These are phyloP conservation scores for Podospora australis DNA, from an alignment of 495 filamentous ascomycete species.

Conservation along the genomic window DNA sequence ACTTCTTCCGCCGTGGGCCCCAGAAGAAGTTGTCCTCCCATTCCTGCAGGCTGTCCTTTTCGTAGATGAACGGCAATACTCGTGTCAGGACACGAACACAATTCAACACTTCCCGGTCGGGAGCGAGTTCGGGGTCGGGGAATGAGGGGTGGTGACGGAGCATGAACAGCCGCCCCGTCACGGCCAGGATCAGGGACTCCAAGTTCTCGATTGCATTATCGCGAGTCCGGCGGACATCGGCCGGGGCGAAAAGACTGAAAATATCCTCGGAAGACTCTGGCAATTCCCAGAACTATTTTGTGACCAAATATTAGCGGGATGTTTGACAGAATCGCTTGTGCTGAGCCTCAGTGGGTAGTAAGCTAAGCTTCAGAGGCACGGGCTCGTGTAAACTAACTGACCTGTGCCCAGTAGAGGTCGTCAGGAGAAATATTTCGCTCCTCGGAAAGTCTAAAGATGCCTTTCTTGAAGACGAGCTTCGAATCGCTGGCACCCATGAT, in stretches of 20 bases:
- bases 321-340: no score
- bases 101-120: constrained; percentile 84
- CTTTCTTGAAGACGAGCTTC: constrained; percentile 98
- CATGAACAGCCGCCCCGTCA: constrained; percentile 71
- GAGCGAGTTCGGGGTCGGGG: constrained; percentile 81
- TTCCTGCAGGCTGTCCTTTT: constrained; percentile 72
- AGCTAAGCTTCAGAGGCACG: no score
- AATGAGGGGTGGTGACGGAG: constrained; percentile 87
- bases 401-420: constrained; percentile 90
- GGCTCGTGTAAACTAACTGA: constrained; percentile 35
- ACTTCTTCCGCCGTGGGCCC: constrained; percentile 61
- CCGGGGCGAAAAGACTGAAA: constrained; percentile 90
- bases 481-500: constrained; percentile 97
- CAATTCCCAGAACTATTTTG: constrained; percentile 88
- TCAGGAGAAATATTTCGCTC: constrained; percentile 79
- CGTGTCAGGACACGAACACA: constrained; percentile 91
- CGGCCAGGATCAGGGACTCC: constrained; percentile 78
- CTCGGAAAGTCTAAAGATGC: constrained; percentile 94
- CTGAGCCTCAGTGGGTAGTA: no score
- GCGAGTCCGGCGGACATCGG: constrained; percentile 86
- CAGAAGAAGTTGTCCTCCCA: constrained; percentile 97
- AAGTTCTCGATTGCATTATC: constrained; percentile 84
- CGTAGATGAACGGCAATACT: constrained; percentile 86
- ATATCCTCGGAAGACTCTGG: constrained; percentile 94
- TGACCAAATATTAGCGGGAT: constrained; percentile 7